Base-by-base conservation (phyloP, 768 basidiomycete species). In the Auricularia cornea region DNA sequence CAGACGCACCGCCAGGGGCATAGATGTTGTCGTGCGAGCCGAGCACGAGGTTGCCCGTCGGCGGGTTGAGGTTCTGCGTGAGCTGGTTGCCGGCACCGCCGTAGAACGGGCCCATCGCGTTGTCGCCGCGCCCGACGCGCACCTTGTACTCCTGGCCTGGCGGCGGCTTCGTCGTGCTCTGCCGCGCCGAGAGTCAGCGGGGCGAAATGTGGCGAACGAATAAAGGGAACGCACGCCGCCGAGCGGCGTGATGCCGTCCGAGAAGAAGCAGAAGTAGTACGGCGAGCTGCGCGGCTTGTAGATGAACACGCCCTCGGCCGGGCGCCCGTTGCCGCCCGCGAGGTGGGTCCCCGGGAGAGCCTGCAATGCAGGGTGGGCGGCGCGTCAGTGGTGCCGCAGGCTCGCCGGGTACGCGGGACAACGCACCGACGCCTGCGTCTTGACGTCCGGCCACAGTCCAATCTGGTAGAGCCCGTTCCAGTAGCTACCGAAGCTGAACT, bases 11-110 rank as follows among this genome's bases (percentile, higher is more conserved):
- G 6, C 72, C 71, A 30, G 72, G 72, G n/a, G 70, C 70, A 44
- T 71, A 73, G 33, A 73, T 63, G 33, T 72, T 69, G 59, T 68
- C 72, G 59, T 72, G 72, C 56, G 68, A 69, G n/a, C 61, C 69
- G 28, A 73, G 69, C 32, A 73, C 68, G 51, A 70, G 67, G 6
- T 68, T 67, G 40, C 71, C 72, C 18, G 68, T 66, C 3, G 70
- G 60, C 38, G 60, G 60, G 62, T 40, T 70, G 57, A 14, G 60
- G 20, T 57, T 26, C 6, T 10, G 6, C 11, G 23, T 16, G 26
- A 57, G 54, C 26, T 20, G 30, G 30, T 57, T 57, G 26, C 66
- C 66, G n/a, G 29, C 38, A 18, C 52, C 18, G 48, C 63, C 68
- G 32, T 54, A 29, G 38, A 69, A 71, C 20, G 69, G 66, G 4